Conservation (phyloP, 768 basidiomycete genomes). For the Boletus rufocinnamomeus region DNA sequence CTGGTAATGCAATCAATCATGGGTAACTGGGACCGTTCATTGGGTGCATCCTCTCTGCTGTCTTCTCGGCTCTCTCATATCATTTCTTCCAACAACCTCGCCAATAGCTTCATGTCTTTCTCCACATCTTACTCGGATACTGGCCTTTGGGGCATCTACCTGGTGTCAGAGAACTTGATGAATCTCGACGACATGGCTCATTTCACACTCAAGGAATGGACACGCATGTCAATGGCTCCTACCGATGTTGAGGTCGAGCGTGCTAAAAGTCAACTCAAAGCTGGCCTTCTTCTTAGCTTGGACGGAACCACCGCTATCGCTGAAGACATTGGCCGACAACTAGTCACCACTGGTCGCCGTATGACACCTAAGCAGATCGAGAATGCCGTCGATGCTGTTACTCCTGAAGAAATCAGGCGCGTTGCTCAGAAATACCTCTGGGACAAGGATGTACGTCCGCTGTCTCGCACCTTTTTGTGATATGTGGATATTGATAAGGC, state of each 20-base stretch:
- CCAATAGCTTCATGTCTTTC: slow-evolving; percentile 99
- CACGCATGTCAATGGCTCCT: slow-evolving; percentile 88
- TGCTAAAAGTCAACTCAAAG: slow-evolving; percentile 98
- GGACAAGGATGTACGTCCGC: slow-evolving; percentile 84
- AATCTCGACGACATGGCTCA: slow-evolving; percentile 93
- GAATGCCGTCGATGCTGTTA: slow-evolving; percentile 87
- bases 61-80: slow-evolving; percentile 91
- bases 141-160: slow-evolving; percentile 98
- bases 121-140: slow-evolving; percentile 98
- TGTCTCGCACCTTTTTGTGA: slow-evolving; percentile 15
- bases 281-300: slow-evolving; percentile 82
- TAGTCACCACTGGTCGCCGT: slow-evolving; percentile 90
- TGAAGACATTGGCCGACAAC: slow-evolving; percentile 97
- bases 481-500: slow-evolving; percentile 3
- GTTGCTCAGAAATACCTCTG: slow-evolving; percentile 96
- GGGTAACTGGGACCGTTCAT: slow-evolving; percentile 98
- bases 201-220: slow-evolving; percentile 95
- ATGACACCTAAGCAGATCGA: slow-evolving; percentile 94
- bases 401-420: slow-evolving; percentile 84
- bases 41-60: slow-evolving; percentile 86
- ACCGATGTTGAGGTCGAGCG: slow-evolving; percentile 89
- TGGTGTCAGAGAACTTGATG: slow-evolving; percentile 91
- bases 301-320: slow-evolving; percentile 97
- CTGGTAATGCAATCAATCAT: slow-evolving; percentile 97
- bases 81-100: slow-evolving; percentile 90